Evolutionary conservation across 1,139 yeast genomes (phyloP).

Genomic region (Hyphopichia pseudoburtonii): DNA sequence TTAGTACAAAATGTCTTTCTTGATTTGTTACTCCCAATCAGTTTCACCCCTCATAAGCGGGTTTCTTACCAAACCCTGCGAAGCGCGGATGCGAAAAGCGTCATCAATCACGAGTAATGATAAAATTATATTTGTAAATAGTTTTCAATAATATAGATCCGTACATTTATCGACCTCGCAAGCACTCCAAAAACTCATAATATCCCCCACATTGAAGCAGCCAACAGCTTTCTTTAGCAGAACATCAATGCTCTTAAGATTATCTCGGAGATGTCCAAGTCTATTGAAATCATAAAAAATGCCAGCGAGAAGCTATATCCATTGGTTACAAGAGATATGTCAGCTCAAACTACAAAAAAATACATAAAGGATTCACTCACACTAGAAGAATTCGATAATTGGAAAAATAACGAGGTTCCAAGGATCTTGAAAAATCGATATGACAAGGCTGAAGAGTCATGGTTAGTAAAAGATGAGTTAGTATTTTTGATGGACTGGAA

Average conservation of each 20-base stretch:
- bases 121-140: background rate
- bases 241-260: too few species aligned
- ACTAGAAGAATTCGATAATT: conserved; percentile 33
- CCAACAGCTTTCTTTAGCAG: too few species aligned
- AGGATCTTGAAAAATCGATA: conserved; percentile 17
- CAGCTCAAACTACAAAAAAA: conserved; percentile 15
- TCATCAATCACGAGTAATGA: background rate
- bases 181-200: background rate
- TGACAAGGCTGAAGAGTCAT: conserved; percentile 17
- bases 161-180: background rate
- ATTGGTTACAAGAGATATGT: conserved; percentile 10
- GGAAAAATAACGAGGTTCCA: conserved; percentile 35
- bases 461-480: conserved; percentile 40
- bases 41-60: conserved; percentile 46
- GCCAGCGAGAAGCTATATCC: conserved; percentile 9
- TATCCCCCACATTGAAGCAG: background rate
- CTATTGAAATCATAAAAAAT: conserved; percentile 5
- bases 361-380: conserved; percentile 23
- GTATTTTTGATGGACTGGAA: conserved; percentile 50
- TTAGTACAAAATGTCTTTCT: conserved; percentile 71
- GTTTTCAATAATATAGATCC: background rate
- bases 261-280: conserved; percentile 6
- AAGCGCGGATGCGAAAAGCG: background rate
- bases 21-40: conserved; percentile 64
- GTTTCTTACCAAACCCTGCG: conserved; percentile 10